Conservation (phyloP, 1,284 basidiomycete genomes). For the Phylloboletellus chloephorus region DNA sequence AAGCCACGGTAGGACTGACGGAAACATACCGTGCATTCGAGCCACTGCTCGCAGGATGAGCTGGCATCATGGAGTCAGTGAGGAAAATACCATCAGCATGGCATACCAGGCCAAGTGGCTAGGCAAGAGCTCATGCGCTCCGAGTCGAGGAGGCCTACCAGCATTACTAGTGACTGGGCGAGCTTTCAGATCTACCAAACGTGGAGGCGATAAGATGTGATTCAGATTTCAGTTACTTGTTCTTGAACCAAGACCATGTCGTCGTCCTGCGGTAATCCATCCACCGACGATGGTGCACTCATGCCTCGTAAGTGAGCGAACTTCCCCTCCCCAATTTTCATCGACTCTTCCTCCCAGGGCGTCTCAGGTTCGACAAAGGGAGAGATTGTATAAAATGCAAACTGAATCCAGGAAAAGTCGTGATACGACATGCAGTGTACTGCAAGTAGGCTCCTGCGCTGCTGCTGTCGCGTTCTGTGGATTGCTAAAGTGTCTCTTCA, state of each 20-base stretch:
- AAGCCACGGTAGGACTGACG: background rate
- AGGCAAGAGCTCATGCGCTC: too few species aligned
- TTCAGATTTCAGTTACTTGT: background rate
- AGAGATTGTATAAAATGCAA: slow-evolving; percentile 70
- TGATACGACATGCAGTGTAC: slow-evolving; percentile 74
- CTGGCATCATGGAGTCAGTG: background rate
- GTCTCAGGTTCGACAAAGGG: slow-evolving; percentile 58
- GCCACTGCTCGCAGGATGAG: background rate
- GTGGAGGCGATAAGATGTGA: slow-evolving; percentile 10
- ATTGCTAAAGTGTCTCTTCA: slow-evolving; percentile 23
- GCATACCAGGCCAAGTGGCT: too few species aligned
- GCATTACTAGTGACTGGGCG: too few species aligned
- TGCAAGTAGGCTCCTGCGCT: slow-evolving; percentile 56
- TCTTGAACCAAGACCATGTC: slow-evolving; percentile 21
- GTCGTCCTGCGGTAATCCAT: slow-evolving; percentile 58
- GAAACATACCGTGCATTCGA: slow-evolving; percentile 8
- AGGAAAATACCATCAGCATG: too few species aligned
- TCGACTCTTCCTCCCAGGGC: slow-evolving; percentile 37
- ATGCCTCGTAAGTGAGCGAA: slow-evolving; percentile 53
- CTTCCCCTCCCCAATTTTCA: background rate
- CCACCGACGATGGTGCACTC: slow-evolving; percentile 47
- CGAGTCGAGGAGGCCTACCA: too few species aligned
- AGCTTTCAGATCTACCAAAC: slow-evolving; percentile 11
- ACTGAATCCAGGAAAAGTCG: slow-evolving; percentile 53
- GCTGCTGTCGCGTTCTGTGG: background rate